A percentile compares a stretch with the other conserved stretches of the same genome.
Evolutionary conservation across 2,329 filamentous ascomycete species (phyloP).

Genomic region (Ascomycota sp.): DNA sequence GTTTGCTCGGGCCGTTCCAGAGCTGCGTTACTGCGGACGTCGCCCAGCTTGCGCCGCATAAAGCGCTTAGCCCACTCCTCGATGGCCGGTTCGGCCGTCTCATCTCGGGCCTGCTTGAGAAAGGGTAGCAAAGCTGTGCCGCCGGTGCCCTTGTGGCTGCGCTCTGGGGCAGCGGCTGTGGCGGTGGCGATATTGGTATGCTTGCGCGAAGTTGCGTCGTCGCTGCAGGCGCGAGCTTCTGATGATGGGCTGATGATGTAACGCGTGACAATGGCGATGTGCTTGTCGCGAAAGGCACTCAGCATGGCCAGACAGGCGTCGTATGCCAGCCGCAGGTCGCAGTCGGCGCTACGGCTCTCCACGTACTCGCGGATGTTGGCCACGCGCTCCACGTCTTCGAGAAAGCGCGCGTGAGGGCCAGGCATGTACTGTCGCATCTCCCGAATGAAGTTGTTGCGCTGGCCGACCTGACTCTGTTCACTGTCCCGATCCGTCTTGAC

Average conservation of each 20-base stretch:
- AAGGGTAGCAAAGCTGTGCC: slow-evolving; percentile 90
- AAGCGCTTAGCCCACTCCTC: slow-evolving; percentile 38
- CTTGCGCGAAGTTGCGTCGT: slow-evolving; percentile 23
- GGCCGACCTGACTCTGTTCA: slow-evolving; percentile 18
- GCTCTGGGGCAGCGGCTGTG: slow-evolving; percentile 25
- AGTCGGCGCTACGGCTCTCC: slow-evolving; percentile 36
- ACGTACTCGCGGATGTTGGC: slow-evolving; percentile 82
- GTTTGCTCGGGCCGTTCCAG: slow-evolving; percentile 28
- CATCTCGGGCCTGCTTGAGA: slow-evolving; percentile 86
- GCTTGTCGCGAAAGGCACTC: slow-evolving; percentile 62
- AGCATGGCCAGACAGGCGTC: slow-evolving; percentile 68
- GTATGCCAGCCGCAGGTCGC: slow-evolving; percentile 56
- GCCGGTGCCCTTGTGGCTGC: slow-evolving; percentile 68
- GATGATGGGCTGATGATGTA: slow-evolving; percentile 86
- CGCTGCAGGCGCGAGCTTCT: slow-evolving; percentile 43
- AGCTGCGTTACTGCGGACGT: slow-evolving; percentile 36
- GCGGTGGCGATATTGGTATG: slow-evolving; percentile 42
- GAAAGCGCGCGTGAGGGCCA: slow-evolving; percentile 72
- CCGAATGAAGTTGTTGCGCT: slow-evolving; percentile 66
- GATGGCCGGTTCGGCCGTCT: slow-evolving; percentile 83
- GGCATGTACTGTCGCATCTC: slow-evolving; percentile 99
- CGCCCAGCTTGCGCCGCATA: slow-evolving; percentile 31
- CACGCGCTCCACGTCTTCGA: slow-evolving; percentile 57
- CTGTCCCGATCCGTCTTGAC: slow-evolving; percentile 19
- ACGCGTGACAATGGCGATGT: slow-evolving; percentile 87